Conservation (phyloP, 176 grass and related monocot genomes). For the Chloris gayana region DNA sequence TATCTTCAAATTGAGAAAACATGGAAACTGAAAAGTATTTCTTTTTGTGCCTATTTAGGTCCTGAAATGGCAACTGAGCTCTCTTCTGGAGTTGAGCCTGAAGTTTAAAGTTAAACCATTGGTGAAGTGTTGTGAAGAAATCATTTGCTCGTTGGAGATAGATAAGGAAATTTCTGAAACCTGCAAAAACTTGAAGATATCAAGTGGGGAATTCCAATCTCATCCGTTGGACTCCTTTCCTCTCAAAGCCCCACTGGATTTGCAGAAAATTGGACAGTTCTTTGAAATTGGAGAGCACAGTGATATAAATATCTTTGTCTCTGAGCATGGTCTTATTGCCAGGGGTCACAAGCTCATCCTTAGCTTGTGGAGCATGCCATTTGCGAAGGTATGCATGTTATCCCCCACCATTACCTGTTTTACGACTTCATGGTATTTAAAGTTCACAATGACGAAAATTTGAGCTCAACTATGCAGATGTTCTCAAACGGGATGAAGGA, state of each 20-base stretch:
- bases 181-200: slow-evolving; percentile 49
- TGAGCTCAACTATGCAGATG: slow-evolving; percentile 61
- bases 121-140: slow-evolving; percentile 68
- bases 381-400: slow-evolving; percentile 62
- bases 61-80: slow-evolving; percentile 46
- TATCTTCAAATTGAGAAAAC: slow-evolving; percentile 18
- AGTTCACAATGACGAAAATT: slow-evolving; percentile 14
- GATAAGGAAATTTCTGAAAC: slow-evolving; percentile 35
- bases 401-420: not conserved
- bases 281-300: slow-evolving; percentile 80
- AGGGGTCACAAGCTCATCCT: slow-evolving; percentile 81
- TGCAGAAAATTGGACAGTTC: slow-evolving; percentile 67
- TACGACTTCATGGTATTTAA: slow-evolving; percentile 7
- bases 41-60: slow-evolving; percentile 57
- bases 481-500: slow-evolving; percentile 98
- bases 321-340: slow-evolving; percentile 61
- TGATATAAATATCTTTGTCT: slow-evolving; percentile 83
- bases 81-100: slow-evolving; percentile 61
- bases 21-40: not conserved
- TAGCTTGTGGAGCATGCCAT: slow-evolving; percentile 78
- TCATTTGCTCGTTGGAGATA: slow-evolving; percentile 45
- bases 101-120: slow-evolving; percentile 75
- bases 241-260: slow-evolving; percentile 62
- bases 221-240: slow-evolving; percentile 61
- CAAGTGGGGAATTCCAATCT: slow-evolving; percentile 43